These are phyloP conservation scores for Delphinella strobiligena DNA, from an alignment of 2,329 filamentous ascomycete genomes.

Conservation along the genomic window DNA sequence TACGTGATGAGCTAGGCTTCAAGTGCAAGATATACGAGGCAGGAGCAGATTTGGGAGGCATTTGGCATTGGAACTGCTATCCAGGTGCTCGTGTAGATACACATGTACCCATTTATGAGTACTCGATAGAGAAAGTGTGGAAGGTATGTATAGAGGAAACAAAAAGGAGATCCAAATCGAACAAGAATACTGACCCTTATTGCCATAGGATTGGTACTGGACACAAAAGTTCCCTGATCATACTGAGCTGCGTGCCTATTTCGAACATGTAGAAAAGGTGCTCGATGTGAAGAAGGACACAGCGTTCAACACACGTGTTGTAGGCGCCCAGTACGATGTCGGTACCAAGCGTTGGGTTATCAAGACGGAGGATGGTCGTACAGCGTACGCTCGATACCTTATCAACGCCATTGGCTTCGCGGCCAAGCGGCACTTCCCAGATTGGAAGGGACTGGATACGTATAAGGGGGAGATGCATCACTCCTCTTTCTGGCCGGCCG, in stretches of 20 bases:
- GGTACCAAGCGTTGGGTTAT: slow-evolving; percentile 37
- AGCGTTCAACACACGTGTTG: slow-evolving; percentile 44
- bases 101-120: slow-evolving; percentile 35
- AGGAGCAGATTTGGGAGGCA: slow-evolving; percentile 24
- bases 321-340: slow-evolving; percentile 41
- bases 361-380: slow-evolving; percentile 39
- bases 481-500: slow-evolving; percentile 28
- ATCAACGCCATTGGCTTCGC: slow-evolving; percentile 27
- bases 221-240: slow-evolving; percentile 19
- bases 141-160: slow-evolving; percentile 18
- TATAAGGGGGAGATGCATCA: slow-evolving; percentile 30
- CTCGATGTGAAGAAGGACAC: slow-evolving; percentile 45
- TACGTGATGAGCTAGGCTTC: slow-evolving; percentile 21
- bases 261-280: slow-evolving; percentile 48
- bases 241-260: slow-evolving; percentile 42
- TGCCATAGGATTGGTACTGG: slow-evolving; percentile 42
- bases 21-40: slow-evolving; percentile 24
- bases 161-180: background rate
- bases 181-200: background rate
- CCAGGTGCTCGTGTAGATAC: slow-evolving; percentile 37
- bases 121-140: slow-evolving; percentile 35
- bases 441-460: slow-evolving; percentile 22
- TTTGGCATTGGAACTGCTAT: slow-evolving; percentile 27
- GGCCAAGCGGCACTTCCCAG: slow-evolving; percentile 26
- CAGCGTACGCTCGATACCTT: slow-evolving; percentile 25